phyloP scores from a whole-genome alignment of 2,329 filamentous ascomycete species.

The Elsinoe perseae region DNA sequence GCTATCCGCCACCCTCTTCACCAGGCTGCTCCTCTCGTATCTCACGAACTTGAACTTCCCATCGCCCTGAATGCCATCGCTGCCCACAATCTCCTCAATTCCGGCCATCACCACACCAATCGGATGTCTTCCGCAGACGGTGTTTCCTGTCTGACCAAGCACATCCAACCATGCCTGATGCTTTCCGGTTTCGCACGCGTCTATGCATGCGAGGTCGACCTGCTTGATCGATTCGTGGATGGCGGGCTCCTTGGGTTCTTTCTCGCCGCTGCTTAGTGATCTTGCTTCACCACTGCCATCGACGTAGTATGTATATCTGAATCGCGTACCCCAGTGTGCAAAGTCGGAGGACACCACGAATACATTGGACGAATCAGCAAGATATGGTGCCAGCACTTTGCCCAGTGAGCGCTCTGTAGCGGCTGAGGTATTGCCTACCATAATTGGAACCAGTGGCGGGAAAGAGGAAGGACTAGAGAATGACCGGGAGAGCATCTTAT shows the following conservation, averaged over 20 bases:
- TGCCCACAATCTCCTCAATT: constrained; percentile 53
- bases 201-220: constrained; percentile 75
- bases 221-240: constrained; percentile 81
- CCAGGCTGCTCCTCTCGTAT: constrained; percentile 80
- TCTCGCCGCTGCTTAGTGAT: constrained; percentile 36
- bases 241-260: constrained; percentile 39
- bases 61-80: constrained; percentile 20
- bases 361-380: constrained; percentile 65
- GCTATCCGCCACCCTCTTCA: constrained; percentile 58
- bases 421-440: constrained; percentile 67
- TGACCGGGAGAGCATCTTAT: constrained; percentile 59
- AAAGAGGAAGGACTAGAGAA: constrained; percentile 45
- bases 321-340: constrained; percentile 86
- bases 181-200: constrained; percentile 68
- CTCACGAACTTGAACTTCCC: constrained; percentile 64
- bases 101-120: constrained; percentile 91
- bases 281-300: constrained; percentile 39
- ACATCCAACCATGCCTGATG: constrained; percentile 63
- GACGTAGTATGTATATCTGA: constrained; percentile 75
- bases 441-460: constrained; percentile 73
- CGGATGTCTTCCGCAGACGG: constrained; percentile 88
- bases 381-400: constrained; percentile 63
- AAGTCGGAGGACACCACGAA: constrained; percentile 95
- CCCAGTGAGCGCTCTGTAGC: constrained; percentile 62
- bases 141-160: constrained; percentile 69